Evolutionary conservation across 176 grass and related monocot genomes (phyloP).

Genomic region (Ensete glaucum): DNA sequence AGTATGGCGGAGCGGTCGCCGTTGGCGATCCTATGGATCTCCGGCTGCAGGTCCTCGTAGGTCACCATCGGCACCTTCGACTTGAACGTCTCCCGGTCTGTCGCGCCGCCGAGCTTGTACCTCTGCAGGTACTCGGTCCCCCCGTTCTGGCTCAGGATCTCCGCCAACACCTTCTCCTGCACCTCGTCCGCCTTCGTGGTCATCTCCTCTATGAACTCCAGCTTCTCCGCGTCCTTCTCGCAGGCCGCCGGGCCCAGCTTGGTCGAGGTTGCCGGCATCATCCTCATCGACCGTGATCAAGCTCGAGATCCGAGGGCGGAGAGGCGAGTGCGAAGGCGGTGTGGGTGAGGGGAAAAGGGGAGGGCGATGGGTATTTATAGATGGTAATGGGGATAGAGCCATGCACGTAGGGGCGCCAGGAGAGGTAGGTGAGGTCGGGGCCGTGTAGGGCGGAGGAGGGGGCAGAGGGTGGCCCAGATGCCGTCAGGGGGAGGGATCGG

Average conservation of each 20-base stretch:
- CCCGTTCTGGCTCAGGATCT: conserved; percentile 66
- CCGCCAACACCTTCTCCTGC: conserved; percentile 55
- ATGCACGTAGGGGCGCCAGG: conserved; percentile 56
- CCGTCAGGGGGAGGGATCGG: conserved; percentile 23
- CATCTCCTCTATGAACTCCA: conserved; percentile 75
- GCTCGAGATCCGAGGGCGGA: not conserved
- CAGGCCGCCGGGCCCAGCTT: conserved; percentile 28
- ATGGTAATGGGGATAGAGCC: not conserved
- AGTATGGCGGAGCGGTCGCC: conserved; percentile 83
- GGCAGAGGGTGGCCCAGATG: conserved; percentile 47
- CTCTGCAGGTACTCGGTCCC: conserved; percentile 77
- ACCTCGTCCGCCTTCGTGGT: conserved; percentile 45
- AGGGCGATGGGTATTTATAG: conserved; percentile 35
- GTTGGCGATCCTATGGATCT: conserved; percentile 90
- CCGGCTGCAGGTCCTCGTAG: conserved; percentile 76
- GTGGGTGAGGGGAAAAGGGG: conserved; percentile 15
- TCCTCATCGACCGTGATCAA: not conserved
- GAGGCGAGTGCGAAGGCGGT: not conserved
- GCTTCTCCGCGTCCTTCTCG: conserved; percentile 61
- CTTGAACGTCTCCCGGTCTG: conserved; percentile 61
- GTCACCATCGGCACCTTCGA: conserved; percentile 29
- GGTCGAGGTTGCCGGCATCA: not conserved
- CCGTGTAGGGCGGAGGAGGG: not conserved
- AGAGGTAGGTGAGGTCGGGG: not conserved
- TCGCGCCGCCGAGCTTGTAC: conserved; percentile 48